These are phyloP conservation scores for Fusarium transvaalense DNA, from an alignment of 2,329 filamentous ascomycete genomes.

Conservation along the genomic window DNA sequence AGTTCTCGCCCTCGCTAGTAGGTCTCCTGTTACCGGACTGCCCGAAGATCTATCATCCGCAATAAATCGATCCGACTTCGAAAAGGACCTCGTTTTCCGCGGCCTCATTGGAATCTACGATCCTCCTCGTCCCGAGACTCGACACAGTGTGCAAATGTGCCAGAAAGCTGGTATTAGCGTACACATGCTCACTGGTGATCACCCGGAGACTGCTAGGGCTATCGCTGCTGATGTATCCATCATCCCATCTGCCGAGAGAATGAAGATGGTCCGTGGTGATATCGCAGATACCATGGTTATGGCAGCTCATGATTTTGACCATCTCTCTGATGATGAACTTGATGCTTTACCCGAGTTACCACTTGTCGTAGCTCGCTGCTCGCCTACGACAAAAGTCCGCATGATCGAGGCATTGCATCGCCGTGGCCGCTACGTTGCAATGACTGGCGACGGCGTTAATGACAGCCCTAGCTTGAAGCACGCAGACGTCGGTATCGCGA, in stretches of 20 bases:
- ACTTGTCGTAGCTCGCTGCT: conserved; percentile 77
- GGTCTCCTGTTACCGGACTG: not conserved
- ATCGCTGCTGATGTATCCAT: conserved; percentile 73
- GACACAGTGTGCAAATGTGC: conserved; percentile 65
- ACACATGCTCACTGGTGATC: conserved; percentile 75
- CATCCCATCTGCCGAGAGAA: conserved; percentile 59
- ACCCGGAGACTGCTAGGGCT: conserved; percentile 70
- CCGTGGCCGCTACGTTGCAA: conserved; percentile 71
- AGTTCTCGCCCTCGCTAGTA: conserved; percentile 70
- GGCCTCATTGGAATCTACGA: conserved; percentile 77
- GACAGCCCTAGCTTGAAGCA: conserved; percentile 75
- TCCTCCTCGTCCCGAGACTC: conserved; percentile 73
- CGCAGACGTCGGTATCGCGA: conserved; percentile 77
- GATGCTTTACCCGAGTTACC: conserved; percentile 72
- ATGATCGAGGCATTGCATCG: conserved; percentile 82
- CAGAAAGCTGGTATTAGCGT: conserved; percentile 71
- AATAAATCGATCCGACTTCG: conserved; percentile 50
- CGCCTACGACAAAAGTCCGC: conserved; percentile 77
- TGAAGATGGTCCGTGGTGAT: conserved; percentile 59
- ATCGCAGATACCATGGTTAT: conserved; percentile 70
- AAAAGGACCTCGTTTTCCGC: conserved; percentile 70
- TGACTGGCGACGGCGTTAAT: conserved; percentile 80
- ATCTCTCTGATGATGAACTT: conserved; percentile 70
- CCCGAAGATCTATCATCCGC: conserved; percentile 42
- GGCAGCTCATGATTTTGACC: conserved; percentile 74